Conservation (phyloP, 1,284 basidiomycete species). For the Leccinum huronense region DNA sequence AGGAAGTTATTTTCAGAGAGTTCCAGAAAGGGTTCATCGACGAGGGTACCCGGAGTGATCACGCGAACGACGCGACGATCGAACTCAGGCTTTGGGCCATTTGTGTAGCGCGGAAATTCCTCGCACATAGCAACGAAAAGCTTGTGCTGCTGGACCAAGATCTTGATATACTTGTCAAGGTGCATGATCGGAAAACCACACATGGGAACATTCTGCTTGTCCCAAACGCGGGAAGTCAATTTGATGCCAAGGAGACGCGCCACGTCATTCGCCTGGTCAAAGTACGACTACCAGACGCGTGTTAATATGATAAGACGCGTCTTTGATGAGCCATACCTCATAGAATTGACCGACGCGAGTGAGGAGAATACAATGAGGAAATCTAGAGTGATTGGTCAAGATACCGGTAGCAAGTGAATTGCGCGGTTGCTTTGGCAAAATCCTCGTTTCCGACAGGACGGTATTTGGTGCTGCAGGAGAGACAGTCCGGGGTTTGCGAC, state of each 20-base stretch:
- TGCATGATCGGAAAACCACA: constrained; percentile 89
- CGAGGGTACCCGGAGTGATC: constrained; percentile 88
- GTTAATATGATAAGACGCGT: constrained; percentile 13
- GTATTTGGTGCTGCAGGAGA: neutral
- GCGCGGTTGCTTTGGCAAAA: constrained; percentile 37
- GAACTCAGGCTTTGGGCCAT: constrained; percentile 54
- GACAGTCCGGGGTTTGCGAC: constrained; percentile 21
- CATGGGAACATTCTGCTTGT: constrained; percentile 68
- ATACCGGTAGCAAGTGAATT: constrained; percentile 69
- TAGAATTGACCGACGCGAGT: constrained; percentile 95
- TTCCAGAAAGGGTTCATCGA: constrained; percentile 86
- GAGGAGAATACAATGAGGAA: constrained; percentile 85
- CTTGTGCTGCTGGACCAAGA: constrained; percentile 78
- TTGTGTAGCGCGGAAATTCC: constrained; percentile 64
- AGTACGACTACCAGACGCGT: constrained; percentile 70
- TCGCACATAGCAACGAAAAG: constrained; percentile 91
- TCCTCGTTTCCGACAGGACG: constrained; percentile 1
- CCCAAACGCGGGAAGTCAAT: constrained; percentile 71
- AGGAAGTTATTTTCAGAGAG: constrained; percentile 87
- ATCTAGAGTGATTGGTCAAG: constrained; percentile 66
- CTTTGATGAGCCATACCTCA: constrained; percentile 56
- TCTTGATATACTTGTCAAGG: constrained; percentile 83
- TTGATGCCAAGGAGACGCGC: constrained; percentile 79
- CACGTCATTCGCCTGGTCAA: constrained; percentile 83
- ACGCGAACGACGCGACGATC: constrained; percentile 81